These are phyloP conservation scores for Carex cristatella DNA, from an alignment of 176 grass and related monocot species.

Conservation along the genomic window DNA sequence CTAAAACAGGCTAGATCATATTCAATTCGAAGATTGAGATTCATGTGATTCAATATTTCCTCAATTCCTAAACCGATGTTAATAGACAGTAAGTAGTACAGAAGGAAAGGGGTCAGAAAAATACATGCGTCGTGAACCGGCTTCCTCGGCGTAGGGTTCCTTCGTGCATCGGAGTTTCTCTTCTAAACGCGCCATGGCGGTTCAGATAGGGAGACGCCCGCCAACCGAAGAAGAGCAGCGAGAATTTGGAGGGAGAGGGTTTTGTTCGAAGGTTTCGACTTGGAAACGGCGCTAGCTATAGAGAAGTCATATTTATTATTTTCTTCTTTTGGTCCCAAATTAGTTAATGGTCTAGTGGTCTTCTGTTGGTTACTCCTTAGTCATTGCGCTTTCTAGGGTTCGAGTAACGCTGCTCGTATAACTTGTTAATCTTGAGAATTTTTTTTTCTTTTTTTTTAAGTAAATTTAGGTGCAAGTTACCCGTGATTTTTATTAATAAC, in stretches of 20 bases:
- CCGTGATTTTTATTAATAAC: too few relatives aligned
- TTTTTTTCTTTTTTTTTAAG: too few relatives aligned
- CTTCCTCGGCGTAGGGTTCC: conserved; percentile 79
- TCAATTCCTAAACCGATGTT: not conserved
- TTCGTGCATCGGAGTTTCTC: conserved; percentile 87
- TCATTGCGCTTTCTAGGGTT: not conserved
- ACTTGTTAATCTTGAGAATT: too few relatives aligned
- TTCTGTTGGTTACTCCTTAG: too few relatives aligned
- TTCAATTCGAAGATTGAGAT: not conserved
- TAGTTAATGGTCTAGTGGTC: too few relatives aligned
- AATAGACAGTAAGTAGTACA: not conserved
- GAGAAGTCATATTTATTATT: too few relatives aligned
- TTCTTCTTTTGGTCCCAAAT: too few relatives aligned
- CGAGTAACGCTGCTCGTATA: not conserved
- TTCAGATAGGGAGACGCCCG: not conserved
- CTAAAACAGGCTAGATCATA: not conserved
- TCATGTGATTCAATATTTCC: not conserved
- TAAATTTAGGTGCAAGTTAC: too few relatives aligned
- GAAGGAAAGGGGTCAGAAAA: not conserved
- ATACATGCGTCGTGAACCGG: conserved; percentile 58
- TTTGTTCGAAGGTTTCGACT: not conserved
- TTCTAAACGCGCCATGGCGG: conserved; percentile 39
- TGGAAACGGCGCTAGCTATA: not conserved
- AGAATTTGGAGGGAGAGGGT: not conserved
- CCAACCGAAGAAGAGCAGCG: not conserved